Evolutionary conservation across 1,284 basidiomycete species (phyloP), one percentile per base, ranked within the genome.

Genomic region (Stygiomarasmius scandens): DNA sequence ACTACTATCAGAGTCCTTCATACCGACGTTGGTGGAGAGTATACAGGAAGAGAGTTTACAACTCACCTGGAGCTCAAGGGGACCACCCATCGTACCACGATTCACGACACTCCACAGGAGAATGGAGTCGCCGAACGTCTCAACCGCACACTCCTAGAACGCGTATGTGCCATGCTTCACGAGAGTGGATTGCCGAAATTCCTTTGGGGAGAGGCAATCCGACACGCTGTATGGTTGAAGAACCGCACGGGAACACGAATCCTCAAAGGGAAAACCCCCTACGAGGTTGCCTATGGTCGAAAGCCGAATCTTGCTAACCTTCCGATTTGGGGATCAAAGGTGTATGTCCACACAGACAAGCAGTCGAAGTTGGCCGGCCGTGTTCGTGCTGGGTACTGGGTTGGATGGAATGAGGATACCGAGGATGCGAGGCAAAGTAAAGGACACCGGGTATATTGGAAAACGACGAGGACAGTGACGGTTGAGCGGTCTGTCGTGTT

Each of bases 61-160:
- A 41, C 38, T 1, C 60, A 66, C 46, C 58, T 69, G 2, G 51
- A 46, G 3, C 11, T 32, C 0, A 32, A 59, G 9, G 72, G 72
- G 1, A 72, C 66, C n/a, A 34, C 49, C 2, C 66, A 62, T 20
- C 45, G 64, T 8, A 45, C 63, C 4, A 68, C 68, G 4, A 61
- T 69, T 1, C 72, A 73, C 44, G 66, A 76, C 57, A 67, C 69
- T 6, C 65, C 68, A 14, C 52, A 68, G 59, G 55, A 69, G 14
- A 74, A 76, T 48, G 70, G 75, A 9, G 58, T 69, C 1, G 61
- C 67, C 1, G 68, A 76, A 58, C 55, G 64, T 1, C 52, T 68
- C 9, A 72, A 74, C 52, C 56, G 65, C 2, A 70, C 66, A 0
- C 56, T 69, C 1, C 55, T 62, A 1, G 63, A 68, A 32, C 58